Evolutionary conservation across 768 basidiomycete species (phyloP), one percentile per base, ranked within the genome.

Genomic region (Lactarius quietus): DNA sequence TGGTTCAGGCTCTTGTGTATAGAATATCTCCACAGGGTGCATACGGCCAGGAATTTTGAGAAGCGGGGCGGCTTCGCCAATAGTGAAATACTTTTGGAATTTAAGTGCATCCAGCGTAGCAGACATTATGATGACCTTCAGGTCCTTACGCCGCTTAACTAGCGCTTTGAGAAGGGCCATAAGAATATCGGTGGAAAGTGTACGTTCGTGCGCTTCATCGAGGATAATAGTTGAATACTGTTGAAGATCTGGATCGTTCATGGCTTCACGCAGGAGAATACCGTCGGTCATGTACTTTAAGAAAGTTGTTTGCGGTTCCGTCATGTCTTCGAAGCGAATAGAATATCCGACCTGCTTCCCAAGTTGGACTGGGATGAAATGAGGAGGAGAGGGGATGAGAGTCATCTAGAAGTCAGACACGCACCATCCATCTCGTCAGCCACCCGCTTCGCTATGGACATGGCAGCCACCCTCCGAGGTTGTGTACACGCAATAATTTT

Each of bases 281-380:
- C 96, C 97, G 71, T 99, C 97, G 18, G 97, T 99, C 95, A 98
- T 97, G 79, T 99, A 98, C 75, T 97, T 98, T 68, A 99, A 82
- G 77, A 99, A 97, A 0, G 97, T 98, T 38, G 89, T 90, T 0
- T 91, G 90, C 0, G 86, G 80, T 70, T 92, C 84, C 51, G 95
- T 90, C 92, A 94, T 90, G 74, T 98, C 97, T 76, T 99, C 96
- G 75, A 98, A 99, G 74, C 96, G 93, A 72, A 98, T 98, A 5
- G 93, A 93, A 77, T 99, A 99, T 61, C 96, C 96, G 68, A 98
- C 96, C 68, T 98, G 89, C 72, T 92, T 88, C 35, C 96, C 96
- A 2, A 99, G 87, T 75, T 87, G 83, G 5, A 99, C 95, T 95
- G 69, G 8, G 68, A 51, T 57, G 35, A 39, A 63, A 63, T 66